phyloP scores from a whole-genome alignment of 352 stramenopile species.

The Globisporangium sylvaticum region DNA sequence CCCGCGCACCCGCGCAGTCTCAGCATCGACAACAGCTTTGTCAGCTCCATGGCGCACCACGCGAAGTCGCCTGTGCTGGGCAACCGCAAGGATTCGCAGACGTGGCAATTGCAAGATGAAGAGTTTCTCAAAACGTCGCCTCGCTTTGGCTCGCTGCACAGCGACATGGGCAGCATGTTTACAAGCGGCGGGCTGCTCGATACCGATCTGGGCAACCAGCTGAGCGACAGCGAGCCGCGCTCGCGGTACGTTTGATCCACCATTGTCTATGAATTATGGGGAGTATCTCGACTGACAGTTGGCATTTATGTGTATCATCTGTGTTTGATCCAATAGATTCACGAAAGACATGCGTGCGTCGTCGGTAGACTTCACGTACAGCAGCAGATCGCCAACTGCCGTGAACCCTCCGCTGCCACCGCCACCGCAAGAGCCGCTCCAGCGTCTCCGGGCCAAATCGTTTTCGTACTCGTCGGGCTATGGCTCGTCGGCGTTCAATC shows the following conservation, averaged over 20 bases:
- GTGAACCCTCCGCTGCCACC: conserved; percentile 68
- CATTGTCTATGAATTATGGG: background rate
- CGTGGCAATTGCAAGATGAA: conserved; percentile 68
- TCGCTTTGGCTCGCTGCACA: conserved; percentile 32
- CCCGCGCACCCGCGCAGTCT: conserved; percentile 37
- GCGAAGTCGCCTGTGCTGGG: conserved; percentile 60
- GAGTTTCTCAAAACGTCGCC: conserved; percentile 55
- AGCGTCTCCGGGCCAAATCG: conserved; percentile 66
- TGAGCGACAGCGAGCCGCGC: conserved; percentile 10
- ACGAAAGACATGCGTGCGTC: conserved; percentile 72
- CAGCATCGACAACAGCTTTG: conserved; percentile 38
- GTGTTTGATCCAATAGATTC: conserved; percentile 9
- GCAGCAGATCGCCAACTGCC: conserved; percentile 26
- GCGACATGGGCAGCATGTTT: conserved; percentile 12
- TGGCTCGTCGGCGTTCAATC: conserved; percentile 36
- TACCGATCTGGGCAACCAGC: conserved; percentile 16
- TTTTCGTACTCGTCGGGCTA: conserved; percentile 75
- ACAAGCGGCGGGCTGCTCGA: conserved; percentile 5
- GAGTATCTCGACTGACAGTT: background rate
- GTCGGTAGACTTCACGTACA: conserved; percentile 74
- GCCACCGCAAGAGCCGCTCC: conserved; percentile 45
- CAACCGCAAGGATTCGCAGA: conserved; percentile 56
- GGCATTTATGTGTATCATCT: background rate
- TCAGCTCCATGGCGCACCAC: conserved; percentile 25
- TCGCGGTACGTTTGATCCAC: conserved; percentile 7